Percentiles rank a stretch among this genome's conserved stretches.
Evolutionary conservation across 2,329 filamentous ascomycete species (phyloP).

Genomic region (Ceratocystis smalleyi): DNA sequence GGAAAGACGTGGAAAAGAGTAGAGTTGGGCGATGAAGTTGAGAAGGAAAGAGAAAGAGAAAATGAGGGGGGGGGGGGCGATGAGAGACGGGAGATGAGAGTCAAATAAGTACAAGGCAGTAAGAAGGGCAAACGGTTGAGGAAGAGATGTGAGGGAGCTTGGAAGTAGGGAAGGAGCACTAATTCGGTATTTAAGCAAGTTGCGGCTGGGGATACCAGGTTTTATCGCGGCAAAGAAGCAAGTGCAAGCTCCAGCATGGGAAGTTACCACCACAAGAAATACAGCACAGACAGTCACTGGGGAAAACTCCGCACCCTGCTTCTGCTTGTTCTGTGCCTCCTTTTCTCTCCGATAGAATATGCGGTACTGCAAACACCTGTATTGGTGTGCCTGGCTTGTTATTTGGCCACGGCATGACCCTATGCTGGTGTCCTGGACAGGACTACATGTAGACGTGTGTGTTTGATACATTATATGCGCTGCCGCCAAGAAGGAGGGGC

Average conservation of each 20-base stretch:
- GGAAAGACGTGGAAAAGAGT: constrained; percentile 4
- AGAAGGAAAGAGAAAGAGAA: background rate
- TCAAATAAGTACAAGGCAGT: constrained; percentile 2
- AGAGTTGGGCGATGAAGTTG: constrained; percentile 12
- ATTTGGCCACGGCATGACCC: background rate
- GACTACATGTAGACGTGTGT: background rate
- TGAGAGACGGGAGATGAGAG: background rate
- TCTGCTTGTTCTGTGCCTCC: background rate
- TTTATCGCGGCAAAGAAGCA: constrained; percentile 8
- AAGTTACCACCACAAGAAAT: background rate
- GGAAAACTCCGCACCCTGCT: background rate
- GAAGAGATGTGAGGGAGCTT: background rate
- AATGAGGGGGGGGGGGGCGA: background rate
- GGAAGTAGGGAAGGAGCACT: constrained; percentile 8
- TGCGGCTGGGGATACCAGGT: constrained; percentile 4
- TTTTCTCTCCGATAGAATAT: too few relatives aligned
- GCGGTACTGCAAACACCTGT: background rate
- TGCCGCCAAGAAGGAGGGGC: background rate
- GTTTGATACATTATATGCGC: background rate
- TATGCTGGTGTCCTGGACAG: background rate
- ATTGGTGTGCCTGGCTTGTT: background rate
- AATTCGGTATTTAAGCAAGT: constrained; percentile 12
- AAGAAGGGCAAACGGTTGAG: constrained; percentile 2
- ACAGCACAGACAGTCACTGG: background rate
- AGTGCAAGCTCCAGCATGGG: constrained; percentile 13